Conservation (phyloP, 2,329 filamentous ascomycete species). For the Periconia macrospinosa region DNA sequence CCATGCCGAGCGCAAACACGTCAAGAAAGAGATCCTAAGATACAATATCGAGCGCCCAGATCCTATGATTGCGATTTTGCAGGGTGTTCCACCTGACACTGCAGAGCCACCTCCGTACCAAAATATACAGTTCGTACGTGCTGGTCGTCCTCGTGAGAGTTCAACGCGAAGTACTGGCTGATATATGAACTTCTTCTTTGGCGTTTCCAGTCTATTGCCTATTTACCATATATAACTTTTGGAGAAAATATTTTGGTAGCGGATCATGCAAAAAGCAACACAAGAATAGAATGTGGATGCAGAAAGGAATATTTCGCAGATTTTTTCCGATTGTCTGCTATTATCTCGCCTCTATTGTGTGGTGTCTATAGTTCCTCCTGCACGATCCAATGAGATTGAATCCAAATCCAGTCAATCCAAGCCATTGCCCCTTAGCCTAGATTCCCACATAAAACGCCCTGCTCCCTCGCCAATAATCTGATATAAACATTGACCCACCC, state of each 20-base stretch:
- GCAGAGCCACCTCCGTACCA: slow-evolving; percentile 11
- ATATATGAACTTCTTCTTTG: neutral
- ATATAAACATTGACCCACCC: neutral
- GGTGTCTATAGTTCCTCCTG: neutral
- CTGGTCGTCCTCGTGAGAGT: neutral
- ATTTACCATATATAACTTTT: no score
- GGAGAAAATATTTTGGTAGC: no score
- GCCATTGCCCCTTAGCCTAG: neutral
- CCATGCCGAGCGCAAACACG: slow-evolving; percentile 10
- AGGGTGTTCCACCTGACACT: slow-evolving; percentile 11
- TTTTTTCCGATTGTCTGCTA: neutral
- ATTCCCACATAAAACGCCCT: neutral
- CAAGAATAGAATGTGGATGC: no score
- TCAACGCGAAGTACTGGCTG: no score
- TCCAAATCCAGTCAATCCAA: neutral
- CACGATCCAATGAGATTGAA: neutral
- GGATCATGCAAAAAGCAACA: no score
- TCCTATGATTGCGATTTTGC: slow-evolving; percentile 12
- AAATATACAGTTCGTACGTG: slow-evolving; percentile 10
- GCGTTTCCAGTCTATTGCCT: no score
- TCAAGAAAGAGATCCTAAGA: slow-evolving; percentile 10
- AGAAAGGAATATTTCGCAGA: neutral
- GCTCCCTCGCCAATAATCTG: neutral
- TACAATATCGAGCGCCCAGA: slow-evolving; percentile 9
- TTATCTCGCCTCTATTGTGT: neutral